Percentiles rank a stretch among this genome's conserved stretches.
phyloP scores from a whole-genome alignment of 768 basidiomycete genomes.

The Candolleomyces efflorescens region DNA sequence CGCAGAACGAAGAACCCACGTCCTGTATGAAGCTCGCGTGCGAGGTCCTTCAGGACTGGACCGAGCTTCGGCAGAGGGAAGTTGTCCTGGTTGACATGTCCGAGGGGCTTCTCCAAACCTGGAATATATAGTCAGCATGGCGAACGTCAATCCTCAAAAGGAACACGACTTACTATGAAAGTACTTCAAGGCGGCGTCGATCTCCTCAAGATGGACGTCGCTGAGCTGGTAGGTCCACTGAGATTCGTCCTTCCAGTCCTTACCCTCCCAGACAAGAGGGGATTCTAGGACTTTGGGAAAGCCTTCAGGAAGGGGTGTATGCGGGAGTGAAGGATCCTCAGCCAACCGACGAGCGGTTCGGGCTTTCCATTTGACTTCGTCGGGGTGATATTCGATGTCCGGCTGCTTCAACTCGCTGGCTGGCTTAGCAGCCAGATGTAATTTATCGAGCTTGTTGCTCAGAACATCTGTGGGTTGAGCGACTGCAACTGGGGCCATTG shows the following conservation, averaged over 20 bases:
- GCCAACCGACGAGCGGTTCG: constrained; percentile 30
- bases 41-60: constrained; percentile 28
- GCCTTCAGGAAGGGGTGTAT: constrained; percentile 26
- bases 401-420: constrained; percentile 12
- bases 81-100: constrained; percentile 15
- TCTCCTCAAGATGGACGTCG: constrained; percentile 28
- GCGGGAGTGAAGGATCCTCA: constrained; percentile 27
- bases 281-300: constrained; percentile 33
- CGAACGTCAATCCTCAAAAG: not conserved
- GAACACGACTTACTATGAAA: constrained; percentile 7
- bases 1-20: constrained; percentile 48
- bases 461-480: not conserved
- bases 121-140: not conserved
- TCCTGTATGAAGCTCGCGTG: constrained; percentile 38
- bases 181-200: constrained; percentile 28
- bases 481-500: not conserved
- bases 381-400: constrained; percentile 36
- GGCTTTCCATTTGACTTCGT: constrained; percentile 31
- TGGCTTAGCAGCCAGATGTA: not conserved
- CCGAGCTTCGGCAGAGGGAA: constrained; percentile 45
- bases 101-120: not conserved
- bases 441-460: not conserved
- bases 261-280: constrained; percentile 40
- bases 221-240: constrained; percentile 37
- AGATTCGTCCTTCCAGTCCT: constrained; percentile 35